phyloP scores from a whole-genome alignment of 805 yeast species.

The Starmerella stellata region DNA sequence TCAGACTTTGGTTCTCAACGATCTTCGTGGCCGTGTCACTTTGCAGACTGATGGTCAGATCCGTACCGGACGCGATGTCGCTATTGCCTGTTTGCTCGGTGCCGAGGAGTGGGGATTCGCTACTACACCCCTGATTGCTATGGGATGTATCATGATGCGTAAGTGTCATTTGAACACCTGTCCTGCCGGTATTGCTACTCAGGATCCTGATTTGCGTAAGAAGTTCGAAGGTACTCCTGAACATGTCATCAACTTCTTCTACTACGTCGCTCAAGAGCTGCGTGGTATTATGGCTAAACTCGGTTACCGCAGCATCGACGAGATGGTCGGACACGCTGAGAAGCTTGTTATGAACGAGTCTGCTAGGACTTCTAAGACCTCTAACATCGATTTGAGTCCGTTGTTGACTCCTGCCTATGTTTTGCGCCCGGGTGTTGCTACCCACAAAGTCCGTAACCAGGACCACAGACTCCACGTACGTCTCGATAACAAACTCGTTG shows the following conservation, averaged over 20 bases:
- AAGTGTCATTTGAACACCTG: conserved; percentile 87
- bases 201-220: conserved; percentile 81
- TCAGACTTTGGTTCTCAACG: conserved; percentile 89
- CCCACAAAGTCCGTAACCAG: conserved; percentile 78
- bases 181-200: conserved; percentile 98
- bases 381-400: conserved; percentile 79
- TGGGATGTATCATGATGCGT: conserved; percentile 96
- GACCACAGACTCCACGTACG: conserved; percentile 87
- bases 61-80: conserved; percentile 92
- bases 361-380: conserved; percentile 71
- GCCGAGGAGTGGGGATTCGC: conserved; percentile 99
- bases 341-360: conserved; percentile 71
- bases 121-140: conserved; percentile 85
- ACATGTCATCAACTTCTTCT: conserved; percentile 94
- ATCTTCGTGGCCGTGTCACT: conserved; percentile 83
- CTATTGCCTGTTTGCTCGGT: conserved; percentile 87
- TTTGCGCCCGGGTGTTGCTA: conserved; percentile 91
- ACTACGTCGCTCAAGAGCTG: conserved; percentile 81
- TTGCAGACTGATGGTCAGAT: conserved; percentile 98
- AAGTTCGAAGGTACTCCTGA: conserved; percentile 95
- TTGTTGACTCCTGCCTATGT: conserved; percentile 92
- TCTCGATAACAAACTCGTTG: conserved; percentile 85
- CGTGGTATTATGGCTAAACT: conserved; percentile 83
- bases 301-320: conserved; percentile 89
- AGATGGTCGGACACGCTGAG: conserved; percentile 97